These are phyloP conservation scores for Diaporthe citri DNA, from an alignment of 2,329 filamentous ascomycete species.

Conservation along the genomic window DNA sequence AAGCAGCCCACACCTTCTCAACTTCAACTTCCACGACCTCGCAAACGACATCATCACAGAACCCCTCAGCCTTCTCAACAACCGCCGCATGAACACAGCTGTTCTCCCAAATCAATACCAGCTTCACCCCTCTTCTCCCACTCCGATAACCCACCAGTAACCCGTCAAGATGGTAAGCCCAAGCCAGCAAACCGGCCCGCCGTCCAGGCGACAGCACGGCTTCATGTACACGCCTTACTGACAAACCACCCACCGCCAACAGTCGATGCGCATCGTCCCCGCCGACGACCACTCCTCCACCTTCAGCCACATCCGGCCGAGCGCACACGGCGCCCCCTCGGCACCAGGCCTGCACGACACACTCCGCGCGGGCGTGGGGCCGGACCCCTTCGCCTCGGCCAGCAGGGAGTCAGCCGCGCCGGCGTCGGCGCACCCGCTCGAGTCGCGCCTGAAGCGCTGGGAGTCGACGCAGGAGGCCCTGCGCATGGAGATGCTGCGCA, in stretches of 20 bases:
- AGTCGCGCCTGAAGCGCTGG: slow-evolving; percentile 90
- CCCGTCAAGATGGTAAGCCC: slow-evolving; percentile 63
- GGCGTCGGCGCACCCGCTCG: slow-evolving; percentile 87
- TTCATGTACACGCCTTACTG: slow-evolving; percentile 37
- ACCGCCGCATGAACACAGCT: neutral
- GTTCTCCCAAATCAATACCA: neutral
- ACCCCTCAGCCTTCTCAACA: neutral
- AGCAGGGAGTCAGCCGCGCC: slow-evolving; percentile 56
- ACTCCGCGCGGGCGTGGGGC: slow-evolving; percentile 84
- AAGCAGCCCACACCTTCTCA: neutral
- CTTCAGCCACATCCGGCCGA: slow-evolving; percentile 70
- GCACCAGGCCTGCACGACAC: slow-evolving; percentile 95
- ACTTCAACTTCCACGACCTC: slow-evolving; percentile 32
- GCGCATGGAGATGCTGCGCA: slow-evolving; percentile 89
- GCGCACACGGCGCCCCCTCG: slow-evolving; percentile 82
- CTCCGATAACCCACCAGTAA: neutral
- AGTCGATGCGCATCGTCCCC: slow-evolving; percentile 94
- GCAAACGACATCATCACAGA: slow-evolving; percentile 1
- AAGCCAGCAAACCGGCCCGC: neutral
- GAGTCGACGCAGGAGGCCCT: slow-evolving; percentile 87
- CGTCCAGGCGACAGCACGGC: slow-evolving; percentile 5
- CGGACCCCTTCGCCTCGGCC: slow-evolving; percentile 63
- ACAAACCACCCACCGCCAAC: slow-evolving; percentile 42
- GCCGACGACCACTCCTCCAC: slow-evolving; percentile 73
- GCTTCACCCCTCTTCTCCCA: slow-evolving; percentile 25